These are phyloP conservation scores for Boeremia exigua DNA, from an alignment of 2,329 filamentous ascomycete genomes.

Conservation along the genomic window DNA sequence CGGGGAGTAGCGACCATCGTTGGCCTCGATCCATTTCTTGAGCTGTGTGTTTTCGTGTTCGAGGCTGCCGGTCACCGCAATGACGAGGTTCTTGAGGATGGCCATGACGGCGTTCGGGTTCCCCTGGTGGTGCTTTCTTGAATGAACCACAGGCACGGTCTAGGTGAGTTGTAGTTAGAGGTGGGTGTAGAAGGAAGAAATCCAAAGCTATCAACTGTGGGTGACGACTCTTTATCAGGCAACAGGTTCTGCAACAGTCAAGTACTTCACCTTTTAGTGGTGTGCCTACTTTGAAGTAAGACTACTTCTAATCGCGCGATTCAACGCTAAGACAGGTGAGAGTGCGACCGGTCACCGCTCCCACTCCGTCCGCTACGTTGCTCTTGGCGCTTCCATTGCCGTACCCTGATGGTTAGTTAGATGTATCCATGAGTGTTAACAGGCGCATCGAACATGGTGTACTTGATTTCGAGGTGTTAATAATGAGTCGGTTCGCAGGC, in stretches of 20 bases:
- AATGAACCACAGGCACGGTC: not conserved
- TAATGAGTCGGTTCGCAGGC: not conserved
- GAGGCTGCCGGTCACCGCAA: slow-evolving; percentile 67
- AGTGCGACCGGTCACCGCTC: slow-evolving; percentile 4
- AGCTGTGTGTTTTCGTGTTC: slow-evolving; percentile 60
- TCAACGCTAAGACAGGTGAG: slow-evolving; percentile 15
- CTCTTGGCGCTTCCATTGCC: not conserved
- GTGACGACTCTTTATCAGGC: not conserved
- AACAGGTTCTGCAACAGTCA: not conserved
- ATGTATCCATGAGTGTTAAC: not conserved
- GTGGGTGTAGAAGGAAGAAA: not conserved
- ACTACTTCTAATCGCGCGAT: not conserved
- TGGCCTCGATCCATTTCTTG: slow-evolving; percentile 67
- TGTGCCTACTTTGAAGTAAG: slow-evolving; percentile 16
- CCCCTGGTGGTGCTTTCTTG: not conserved
- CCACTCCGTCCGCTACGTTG: not conserved
- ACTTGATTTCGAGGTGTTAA: not conserved
- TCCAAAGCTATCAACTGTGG: not conserved
- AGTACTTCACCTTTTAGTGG: slow-evolving; percentile 20
- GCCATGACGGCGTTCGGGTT: slow-evolving; percentile 29
- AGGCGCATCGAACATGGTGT: not conserved
- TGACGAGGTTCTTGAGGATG: slow-evolving; percentile 59
- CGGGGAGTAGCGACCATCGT: slow-evolving; percentile 65
- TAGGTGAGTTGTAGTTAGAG: not conserved
- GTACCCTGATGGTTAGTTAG: not conserved